Evolutionary conservation across 768 basidiomycete genomes (phyloP), one percentile per base, ranked within the genome.

Genomic region (Mycena kentingensis): DNA sequence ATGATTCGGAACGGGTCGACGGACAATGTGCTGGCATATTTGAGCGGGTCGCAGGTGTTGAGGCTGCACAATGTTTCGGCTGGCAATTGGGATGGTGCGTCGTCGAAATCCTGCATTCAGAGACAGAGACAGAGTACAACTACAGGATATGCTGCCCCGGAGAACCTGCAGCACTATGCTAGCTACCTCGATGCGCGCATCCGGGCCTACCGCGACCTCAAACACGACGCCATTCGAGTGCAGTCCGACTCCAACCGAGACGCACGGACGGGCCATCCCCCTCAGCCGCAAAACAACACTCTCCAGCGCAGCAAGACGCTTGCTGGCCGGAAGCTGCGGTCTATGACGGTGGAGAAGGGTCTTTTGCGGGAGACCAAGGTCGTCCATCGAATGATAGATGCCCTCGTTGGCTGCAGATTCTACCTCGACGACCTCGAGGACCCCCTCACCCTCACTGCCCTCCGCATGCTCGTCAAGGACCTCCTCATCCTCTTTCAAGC

Each of bases 1-100:
- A 93, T 99, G 91, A 90, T 98, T 67, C 85, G 97, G 24, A 93
- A 91, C 55, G 97, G 97, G n/a, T 81, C 90, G 2, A 97, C 95
- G 5, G 94, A 98, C 75, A 92, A 94, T 65, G 82, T 98, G 12
- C 79, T 98, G 18, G 76, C 82, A 12, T 88, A 93, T 70, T 80
- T 98, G 32, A 86, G 91, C 5, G 81, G 85, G 28, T 80, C 84
- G 2, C 91, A 96, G 60, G 77, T 92, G n/a, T 73, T 98, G 28
- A 80, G 85, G 50, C 72, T 98, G 51, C 80, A 82, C 51, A 92
- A 93, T 60, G 87, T 98, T 10, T 82, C 83, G n/a, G 73, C 80
- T 4, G 88, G 83, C 28, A 88, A 77, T 46, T 96, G 92, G 92
- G 94, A 97, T 73, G 93, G 94, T 94, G 54, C 42, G 74, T 58